These are phyloP conservation scores for Triangularia setosa DNA, from an alignment of 2,329 filamentous ascomycete genomes.

Conservation along the genomic window DNA sequence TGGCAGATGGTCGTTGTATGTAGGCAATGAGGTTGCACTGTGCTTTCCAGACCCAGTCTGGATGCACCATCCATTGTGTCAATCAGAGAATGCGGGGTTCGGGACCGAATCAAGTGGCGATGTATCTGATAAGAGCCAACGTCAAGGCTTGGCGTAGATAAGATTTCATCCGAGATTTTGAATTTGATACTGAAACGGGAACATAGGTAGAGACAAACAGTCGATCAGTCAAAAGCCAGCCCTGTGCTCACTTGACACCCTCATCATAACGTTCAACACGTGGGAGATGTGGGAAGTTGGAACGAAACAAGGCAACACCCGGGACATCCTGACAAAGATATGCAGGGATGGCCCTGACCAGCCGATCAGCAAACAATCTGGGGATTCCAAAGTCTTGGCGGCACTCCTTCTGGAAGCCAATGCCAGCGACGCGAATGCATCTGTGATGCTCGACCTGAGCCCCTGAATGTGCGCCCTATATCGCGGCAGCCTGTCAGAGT, in stretches of 20 bases:
- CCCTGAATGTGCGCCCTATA: not conserved
- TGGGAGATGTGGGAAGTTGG: not conserved
- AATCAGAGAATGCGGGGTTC: not conserved
- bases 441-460: not conserved
- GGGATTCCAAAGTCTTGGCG: constrained; percentile 5
- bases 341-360: constrained; percentile 9
- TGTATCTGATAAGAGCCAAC: not conserved
- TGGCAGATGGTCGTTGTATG: not conserved
- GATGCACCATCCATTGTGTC: not conserved
- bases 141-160: not conserved
- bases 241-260: not conserved
- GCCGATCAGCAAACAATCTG: constrained; percentile 2
- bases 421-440: not conserved
- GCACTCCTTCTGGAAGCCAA: constrained; percentile 9
- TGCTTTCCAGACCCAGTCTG: not conserved
- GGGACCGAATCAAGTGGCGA: not conserved
- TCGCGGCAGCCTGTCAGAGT: not conserved
- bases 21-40: not conserved
- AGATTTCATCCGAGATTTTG: not conserved
- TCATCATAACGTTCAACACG: not conserved
- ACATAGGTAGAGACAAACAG: too few species aligned
- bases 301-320: too few species aligned
- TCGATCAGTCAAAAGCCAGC: not conserved
- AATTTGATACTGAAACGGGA: not conserved
- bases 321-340: not conserved